Percentiles rank a stretch among this genome's conserved stretches.
Conservation (phyloP, 768 basidiomycete genomes). For the Ephemerocybe angulata region DNA sequence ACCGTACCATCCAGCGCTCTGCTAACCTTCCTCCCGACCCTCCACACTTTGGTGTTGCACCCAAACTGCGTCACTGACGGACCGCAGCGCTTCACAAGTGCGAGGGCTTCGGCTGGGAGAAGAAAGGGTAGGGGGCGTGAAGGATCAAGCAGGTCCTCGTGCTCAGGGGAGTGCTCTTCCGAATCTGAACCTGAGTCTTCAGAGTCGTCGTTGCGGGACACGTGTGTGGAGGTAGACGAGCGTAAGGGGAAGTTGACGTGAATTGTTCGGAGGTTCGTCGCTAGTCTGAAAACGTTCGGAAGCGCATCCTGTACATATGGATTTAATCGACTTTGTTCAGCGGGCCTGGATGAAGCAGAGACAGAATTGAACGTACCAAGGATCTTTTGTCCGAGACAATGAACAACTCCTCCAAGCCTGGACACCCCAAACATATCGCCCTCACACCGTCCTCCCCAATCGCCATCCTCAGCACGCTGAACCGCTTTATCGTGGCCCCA, state of each 20-base stretch:
- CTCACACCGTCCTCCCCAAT: slow-evolving; percentile 48
- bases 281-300: slow-evolving; percentile 38
- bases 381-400: slow-evolving; percentile 47
- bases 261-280: slow-evolving; percentile 47
- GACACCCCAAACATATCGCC: slow-evolving; percentile 53
- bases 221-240: slow-evolving; percentile 10
- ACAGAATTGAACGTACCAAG: slow-evolving; percentile 37
- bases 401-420: slow-evolving; percentile 59
- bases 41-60: slow-evolving; percentile 66
- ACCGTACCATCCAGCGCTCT: slow-evolving; percentile 36
- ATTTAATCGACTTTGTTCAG: not conserved
- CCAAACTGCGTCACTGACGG: slow-evolving; percentile 59
- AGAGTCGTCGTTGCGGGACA: slow-evolving; percentile 14
- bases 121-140: slow-evolving; percentile 23
- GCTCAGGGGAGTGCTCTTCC: not conserved
- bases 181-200: not conserved
- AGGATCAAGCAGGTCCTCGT: not conserved
- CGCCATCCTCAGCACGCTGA: slow-evolving; percentile 64
- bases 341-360: not conserved
- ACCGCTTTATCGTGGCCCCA: slow-evolving; percentile 44
- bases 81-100: slow-evolving; percentile 48
- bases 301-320: slow-evolving; percentile 35
- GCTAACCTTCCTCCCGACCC: slow-evolving; percentile 44
- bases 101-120: slow-evolving; percentile 32
- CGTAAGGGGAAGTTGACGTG: slow-evolving; percentile 56